These are phyloP conservation scores for Biscogniauxia marginata DNA, from an alignment of 2,329 filamentous ascomycete species.

Conservation along the genomic window DNA sequence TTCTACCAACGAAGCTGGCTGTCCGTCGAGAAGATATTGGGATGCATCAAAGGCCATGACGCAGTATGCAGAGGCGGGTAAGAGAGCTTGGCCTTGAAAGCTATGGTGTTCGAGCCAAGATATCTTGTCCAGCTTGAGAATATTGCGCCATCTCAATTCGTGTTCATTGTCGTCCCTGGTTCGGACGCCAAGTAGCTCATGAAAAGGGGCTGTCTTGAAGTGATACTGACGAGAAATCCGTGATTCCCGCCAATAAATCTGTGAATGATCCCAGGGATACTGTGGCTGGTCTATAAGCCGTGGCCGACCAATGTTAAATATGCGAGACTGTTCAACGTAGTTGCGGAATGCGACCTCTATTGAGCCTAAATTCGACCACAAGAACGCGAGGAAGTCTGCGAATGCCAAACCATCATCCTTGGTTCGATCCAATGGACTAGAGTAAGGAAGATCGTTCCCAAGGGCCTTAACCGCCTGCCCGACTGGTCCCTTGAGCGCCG, in stretches of 20 bases:
- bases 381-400: slow-evolving; percentile 26
- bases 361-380: slow-evolving; percentile 27
- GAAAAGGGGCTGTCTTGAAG: slow-evolving; percentile 25
- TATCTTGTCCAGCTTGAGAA: slow-evolving; percentile 37
- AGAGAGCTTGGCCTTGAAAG: slow-evolving; percentile 43
- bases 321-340: slow-evolving; percentile 24
- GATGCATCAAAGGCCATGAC: slow-evolving; percentile 47
- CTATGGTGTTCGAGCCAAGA: slow-evolving; percentile 42
- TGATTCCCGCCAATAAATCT: slow-evolving; percentile 42
- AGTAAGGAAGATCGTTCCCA: slow-evolving; percentile 21
- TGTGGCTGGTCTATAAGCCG: slow-evolving; percentile 34
- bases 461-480: slow-evolving; percentile 21
- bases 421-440: slow-evolving; percentile 19
- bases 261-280: slow-evolving; percentile 50
- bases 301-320: neutral
- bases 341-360: slow-evolving; percentile 12
- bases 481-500: slow-evolving; percentile 28
- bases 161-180: slow-evolving; percentile 36
- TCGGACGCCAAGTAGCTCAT: slow-evolving; percentile 40
- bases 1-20: slow-evolving; percentile 26
- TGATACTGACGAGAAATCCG: slow-evolving; percentile 42
- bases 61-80: slow-evolving; percentile 48
- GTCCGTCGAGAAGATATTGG: slow-evolving; percentile 22
- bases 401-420: slow-evolving; percentile 25
- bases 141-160: slow-evolving; percentile 41